A percentile compares a stretch with the other conserved stretches of the same genome.
Evolutionary conservation across 202 grass and related monocot genomes (phyloP).

Genomic region (Carex arenaria): DNA sequence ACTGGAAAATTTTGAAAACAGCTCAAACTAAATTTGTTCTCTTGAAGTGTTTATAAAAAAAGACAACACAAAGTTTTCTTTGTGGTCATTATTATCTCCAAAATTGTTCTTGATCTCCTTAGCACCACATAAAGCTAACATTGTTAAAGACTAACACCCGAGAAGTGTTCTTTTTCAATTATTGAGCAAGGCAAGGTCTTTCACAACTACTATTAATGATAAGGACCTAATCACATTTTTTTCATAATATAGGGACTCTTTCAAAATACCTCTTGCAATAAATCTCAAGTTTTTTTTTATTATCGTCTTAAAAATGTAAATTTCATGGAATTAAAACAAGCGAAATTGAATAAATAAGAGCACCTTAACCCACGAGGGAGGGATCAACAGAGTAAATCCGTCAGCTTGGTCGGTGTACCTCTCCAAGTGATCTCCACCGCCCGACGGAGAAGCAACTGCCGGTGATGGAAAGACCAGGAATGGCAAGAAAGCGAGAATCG

Average conservation of each 20-base stretch:
- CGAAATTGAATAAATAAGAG: not conserved
- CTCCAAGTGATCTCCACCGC: constrained; percentile 31
- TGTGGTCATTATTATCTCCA: not conserved
- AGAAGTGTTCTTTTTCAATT: not conserved
- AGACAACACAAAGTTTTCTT: not conserved
- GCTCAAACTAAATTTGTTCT: not conserved
- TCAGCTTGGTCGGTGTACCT: constrained; percentile 48
- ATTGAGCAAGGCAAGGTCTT: not conserved
- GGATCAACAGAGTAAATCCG: constrained; percentile 79
- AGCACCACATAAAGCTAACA: not conserved
- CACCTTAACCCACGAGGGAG: constrained; percentile 71
- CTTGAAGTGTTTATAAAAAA: not conserved
- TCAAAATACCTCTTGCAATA: not conserved
- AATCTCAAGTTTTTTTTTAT: not conserved
- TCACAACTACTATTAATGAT: not conserved
- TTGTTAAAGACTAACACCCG: not conserved
- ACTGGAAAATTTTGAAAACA: not conserved
- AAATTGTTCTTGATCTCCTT: not conserved
- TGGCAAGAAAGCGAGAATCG: constrained; percentile 37
- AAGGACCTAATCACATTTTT: not conserved
- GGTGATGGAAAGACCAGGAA: constrained; percentile 27
- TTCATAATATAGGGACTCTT: not conserved
- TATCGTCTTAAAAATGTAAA: not conserved
- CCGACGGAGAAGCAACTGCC: constrained; percentile 22
- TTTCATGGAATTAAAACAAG: not conserved